Conservation (phyloP, 139 green algal genomes). For the Closterium sp. region DNA sequence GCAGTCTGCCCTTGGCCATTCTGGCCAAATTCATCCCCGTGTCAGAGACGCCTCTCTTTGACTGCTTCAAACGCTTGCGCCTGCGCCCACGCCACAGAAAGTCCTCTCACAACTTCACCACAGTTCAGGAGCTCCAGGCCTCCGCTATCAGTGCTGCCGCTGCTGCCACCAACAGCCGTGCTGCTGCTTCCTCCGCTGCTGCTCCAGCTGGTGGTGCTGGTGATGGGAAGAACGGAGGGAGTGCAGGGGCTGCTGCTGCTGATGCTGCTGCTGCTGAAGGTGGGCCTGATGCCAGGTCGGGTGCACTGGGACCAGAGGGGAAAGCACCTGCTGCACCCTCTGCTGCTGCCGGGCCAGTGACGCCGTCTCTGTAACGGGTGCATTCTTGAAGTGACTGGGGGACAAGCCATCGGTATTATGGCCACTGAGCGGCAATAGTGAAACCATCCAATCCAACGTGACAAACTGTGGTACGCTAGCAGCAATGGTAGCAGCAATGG, state of each 20-base stretch:
- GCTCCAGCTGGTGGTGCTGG: too few relatives aligned
- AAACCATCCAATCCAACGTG: too few relatives aligned
- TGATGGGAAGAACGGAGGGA: background rate
- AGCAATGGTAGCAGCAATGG: background rate
- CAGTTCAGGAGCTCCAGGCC: background rate
- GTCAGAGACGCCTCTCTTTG: background rate
- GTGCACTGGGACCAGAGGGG: background rate
- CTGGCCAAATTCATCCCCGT: background rate
- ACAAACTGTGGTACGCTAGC: too few relatives aligned
- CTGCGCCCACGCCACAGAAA: background rate
- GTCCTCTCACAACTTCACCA: background rate
- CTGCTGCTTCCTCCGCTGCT: background rate
- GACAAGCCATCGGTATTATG: too few relatives aligned
- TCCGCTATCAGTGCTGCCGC: background rate
- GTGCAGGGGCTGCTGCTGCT: too few relatives aligned
- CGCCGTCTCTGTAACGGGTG: background rate
- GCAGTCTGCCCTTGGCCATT: background rate
- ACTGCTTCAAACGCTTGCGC: background rate
- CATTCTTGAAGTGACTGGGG: background rate
- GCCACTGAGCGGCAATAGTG: too few relatives aligned
- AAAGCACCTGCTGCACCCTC: background rate
- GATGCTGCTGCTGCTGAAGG: background rate
- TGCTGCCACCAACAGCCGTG: background rate
- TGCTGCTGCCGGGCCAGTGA: background rate
- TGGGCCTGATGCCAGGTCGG: too few relatives aligned